Evolutionary conservation across 768 basidiomycete species (phyloP).

Genomic region (Thelephora aurantiotincta): DNA sequence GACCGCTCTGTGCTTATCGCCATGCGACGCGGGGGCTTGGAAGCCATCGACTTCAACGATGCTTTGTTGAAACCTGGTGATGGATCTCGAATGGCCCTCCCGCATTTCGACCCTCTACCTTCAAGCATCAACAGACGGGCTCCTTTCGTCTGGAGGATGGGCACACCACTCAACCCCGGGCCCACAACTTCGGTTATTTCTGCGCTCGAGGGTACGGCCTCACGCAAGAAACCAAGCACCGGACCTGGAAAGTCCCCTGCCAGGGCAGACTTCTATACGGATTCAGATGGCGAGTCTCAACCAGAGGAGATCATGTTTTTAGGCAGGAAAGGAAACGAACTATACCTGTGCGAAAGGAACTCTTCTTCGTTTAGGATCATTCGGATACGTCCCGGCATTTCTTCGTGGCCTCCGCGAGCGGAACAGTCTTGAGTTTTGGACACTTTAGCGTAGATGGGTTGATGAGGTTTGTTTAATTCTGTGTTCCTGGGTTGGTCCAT

Average conservation of each 20-base stretch:
- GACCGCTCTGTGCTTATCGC: conserved; percentile 71
- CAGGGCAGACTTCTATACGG: conserved; percentile 34
- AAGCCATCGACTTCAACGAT: conserved; percentile 68
- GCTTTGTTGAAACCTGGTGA: conserved; percentile 72
- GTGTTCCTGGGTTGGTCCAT: no score
- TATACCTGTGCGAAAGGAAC: conserved; percentile 75
- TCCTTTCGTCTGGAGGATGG: conserved; percentile 76
- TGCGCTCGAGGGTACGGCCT: conserved; percentile 19
- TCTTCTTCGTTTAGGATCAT: conserved; percentile 63
- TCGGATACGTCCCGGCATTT: conserved; percentile 35
- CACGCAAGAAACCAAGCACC: conserved; percentile 35
- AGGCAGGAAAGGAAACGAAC: conserved; percentile 60
- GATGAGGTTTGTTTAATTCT: no score
- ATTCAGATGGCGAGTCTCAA: conserved; percentile 34
- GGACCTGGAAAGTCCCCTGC: conserved; percentile 32
- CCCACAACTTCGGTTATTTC: conserved; percentile 17
- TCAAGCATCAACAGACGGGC: conserved; percentile 53
- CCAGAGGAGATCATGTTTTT: conserved; percentile 70
- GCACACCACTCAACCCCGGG: conserved; percentile 43
- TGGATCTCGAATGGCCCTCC: conserved; percentile 58
- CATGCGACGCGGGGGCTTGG: conserved; percentile 76
- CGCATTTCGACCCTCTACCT: conserved; percentile 49
- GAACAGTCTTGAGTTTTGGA: no score
- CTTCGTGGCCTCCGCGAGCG: conserved; percentile 1
- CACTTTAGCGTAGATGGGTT: no score